phyloP scores from a whole-genome alignment of 345 rosid genomes.

The Bruguiera sexangula region DNA sequence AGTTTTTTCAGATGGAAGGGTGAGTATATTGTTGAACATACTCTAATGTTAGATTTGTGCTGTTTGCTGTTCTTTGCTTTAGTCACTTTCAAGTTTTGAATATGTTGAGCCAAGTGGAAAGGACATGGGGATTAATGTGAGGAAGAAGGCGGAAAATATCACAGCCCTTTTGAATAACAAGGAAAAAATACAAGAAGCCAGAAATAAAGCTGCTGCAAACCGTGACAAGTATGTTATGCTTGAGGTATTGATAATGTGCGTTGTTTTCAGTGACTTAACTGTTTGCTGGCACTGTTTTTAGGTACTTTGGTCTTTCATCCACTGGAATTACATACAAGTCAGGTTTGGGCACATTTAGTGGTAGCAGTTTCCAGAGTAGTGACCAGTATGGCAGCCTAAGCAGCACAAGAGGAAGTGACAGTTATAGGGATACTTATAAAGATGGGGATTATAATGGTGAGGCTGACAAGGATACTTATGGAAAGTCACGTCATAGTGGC shows the following conservation, averaged over 20 bases:
- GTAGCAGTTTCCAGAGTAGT: constrained; percentile 44
- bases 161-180: constrained; percentile 63
- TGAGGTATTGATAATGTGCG: constrained; percentile 7
- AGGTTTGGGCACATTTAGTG: constrained; percentile 56
- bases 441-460: constrained; percentile 38
- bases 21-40: constrained; percentile 5
- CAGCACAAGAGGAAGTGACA: constrained; percentile 49
- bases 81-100: constrained; percentile 96
- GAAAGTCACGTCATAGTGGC: constrained; percentile 45
- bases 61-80: constrained; percentile 27
- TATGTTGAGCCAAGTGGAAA: constrained; percentile 94
- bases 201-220: constrained; percentile 83
- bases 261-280: constrained; percentile 13
- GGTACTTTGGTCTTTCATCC: constrained; percentile 95
- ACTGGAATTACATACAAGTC: constrained; percentile 69
- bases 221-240: constrained; percentile 75
- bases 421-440: constrained; percentile 48
- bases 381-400: constrained; percentile 47
- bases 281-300: constrained; percentile 23
- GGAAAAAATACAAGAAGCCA: constrained; percentile 85
- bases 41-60: constrained; percentile 21
- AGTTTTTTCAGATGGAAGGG: not conserved
- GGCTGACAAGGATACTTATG: constrained; percentile 49
- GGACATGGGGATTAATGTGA: constrained; percentile 86
- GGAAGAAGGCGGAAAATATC: constrained; percentile 91